Conservation (phyloP, 352 stramenopile genomes). For the Nothophytophthora sp. region DNA sequence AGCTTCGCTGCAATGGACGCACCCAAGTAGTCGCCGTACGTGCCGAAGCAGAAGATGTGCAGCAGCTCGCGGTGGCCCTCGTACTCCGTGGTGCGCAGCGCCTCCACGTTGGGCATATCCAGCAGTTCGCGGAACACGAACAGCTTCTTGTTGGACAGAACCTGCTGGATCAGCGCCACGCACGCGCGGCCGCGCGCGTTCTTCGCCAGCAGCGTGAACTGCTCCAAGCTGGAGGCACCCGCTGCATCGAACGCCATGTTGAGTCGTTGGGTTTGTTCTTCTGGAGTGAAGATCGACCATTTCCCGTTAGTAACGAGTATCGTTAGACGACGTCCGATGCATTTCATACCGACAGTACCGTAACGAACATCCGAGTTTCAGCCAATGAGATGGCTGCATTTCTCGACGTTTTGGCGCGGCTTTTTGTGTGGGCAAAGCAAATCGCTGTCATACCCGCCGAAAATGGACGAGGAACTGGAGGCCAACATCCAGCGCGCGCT, state of each 20-base stretch:
- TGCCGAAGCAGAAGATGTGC: slow-evolving; percentile 91
- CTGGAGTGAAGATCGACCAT: too few species aligned
- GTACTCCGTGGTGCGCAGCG: slow-evolving; percentile 72
- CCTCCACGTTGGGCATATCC: slow-evolving; percentile 90
- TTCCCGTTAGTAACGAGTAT: too few species aligned
- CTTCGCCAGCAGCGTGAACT: slow-evolving; percentile 94
- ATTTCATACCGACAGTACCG: too few species aligned
- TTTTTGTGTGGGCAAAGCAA: too few species aligned
- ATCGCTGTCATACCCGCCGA: neutral
- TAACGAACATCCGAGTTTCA: too few species aligned
- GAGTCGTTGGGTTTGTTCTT: slow-evolving; percentile 1
- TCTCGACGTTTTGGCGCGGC: slow-evolving; percentile 15
- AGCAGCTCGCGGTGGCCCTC: slow-evolving; percentile 82
- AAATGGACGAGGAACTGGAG: slow-evolving; percentile 63
- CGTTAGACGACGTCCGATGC: too few species aligned
- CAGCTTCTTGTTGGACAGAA: slow-evolving; percentile 91
- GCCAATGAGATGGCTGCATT: too few species aligned
- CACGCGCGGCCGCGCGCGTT: slow-evolving; percentile 89
- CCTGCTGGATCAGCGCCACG: slow-evolving; percentile 92
- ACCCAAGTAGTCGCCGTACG: slow-evolving; percentile 86
- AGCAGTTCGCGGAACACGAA: slow-evolving; percentile 94
- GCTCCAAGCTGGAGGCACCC: slow-evolving; percentile 80
- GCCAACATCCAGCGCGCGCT: slow-evolving; percentile 59
- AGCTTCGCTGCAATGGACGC: slow-evolving; percentile 4
- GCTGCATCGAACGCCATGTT: slow-evolving; percentile 72